Evolutionary conservation across 2,329 filamentous ascomycete genomes (phyloP), one percentile per base, ranked within the genome.

Genomic region (Monilinia laxa): DNA sequence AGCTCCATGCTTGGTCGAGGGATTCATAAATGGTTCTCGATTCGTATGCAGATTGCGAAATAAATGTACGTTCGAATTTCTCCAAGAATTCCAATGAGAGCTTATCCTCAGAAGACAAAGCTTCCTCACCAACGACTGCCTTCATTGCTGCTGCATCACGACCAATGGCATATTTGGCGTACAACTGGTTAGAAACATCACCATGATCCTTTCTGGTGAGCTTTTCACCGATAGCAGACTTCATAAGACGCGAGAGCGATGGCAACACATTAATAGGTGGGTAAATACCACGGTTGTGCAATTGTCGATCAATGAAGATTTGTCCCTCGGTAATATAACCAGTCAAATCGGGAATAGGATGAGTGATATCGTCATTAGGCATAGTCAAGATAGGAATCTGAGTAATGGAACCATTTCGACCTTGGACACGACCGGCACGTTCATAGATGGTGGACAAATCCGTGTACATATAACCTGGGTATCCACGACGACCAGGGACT

Each of bases 401-500:
- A 25, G 96, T 99, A 76, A 99, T 99, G 75, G 95, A 99, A 69
- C 96, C 95, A 76, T 98, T 97, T 75, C 96, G 91, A 74, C 96
- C 96, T 76, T 92, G 85, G 62, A 99, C 95, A 90, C 95, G 95
- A 77, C 95, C 95, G 74, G 95, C 95, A 83, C 95, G 93, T 82
- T 99, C 95, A 85, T 99, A 99, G 76, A 99, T 97, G 77, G 95
- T 99, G 68, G 95, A 97, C 88, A 99, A 91, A 87, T 99, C 96
- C 74, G 95, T 99, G 85, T 99, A 99, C 95, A 99, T 99, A 86
- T 99, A 99, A 91, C 95, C 95, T 64, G 95, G 95, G 84, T 95
- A 99, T 86, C 95, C 95, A 88, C 95, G 94, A 80, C 95, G 94
- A 85, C 95, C 95, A 52, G 95, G 95, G 54, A 99, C 95, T 88